Base-by-base conservation (phyloP, 441 rosid genomes). In the Capsella rubella region DNA sequence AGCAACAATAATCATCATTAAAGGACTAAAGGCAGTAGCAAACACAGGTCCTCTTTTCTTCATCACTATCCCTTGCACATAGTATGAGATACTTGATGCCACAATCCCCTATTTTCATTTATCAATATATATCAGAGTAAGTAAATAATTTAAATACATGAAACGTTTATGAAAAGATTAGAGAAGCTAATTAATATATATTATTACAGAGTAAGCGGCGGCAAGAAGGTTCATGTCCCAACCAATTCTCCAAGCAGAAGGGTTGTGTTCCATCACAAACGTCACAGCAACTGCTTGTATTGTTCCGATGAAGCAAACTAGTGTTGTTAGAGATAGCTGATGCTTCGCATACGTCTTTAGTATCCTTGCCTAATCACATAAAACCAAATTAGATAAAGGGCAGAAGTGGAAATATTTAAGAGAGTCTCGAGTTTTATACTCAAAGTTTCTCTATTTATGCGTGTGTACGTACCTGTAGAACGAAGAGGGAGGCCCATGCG, bases 31-130 rank as follows among this genome's bases (percentile, higher is more conserved):
- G 43, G 90, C 86, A 39, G 87, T 77, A 40, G 84, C 84, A 68
- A 86, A 88, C 60, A 86, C 88, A 21, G 93, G 93, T 32, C 93
- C 93, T 57, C 71, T 74, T 35, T 47, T 67, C 67, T 80, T 85
- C 85, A 80, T 84, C 49, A 84, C 76, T 47, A 68, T 67, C 29
- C 88, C 87, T 74, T 81, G 83, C 51, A 79, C 37, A 62, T 82
- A 85, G 58, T 78, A 80, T 25, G 72, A 71, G 5, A 72, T 52
- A 12, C 86, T 87, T 15, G 93, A 86, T 46, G 83, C 75, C 13
- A 83, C 75, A 34, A 84, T 39, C 12, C 92, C 89, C 90, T 87
- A 84, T 71, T 76, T 1, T 55, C 16, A 31, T 15, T 16, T 25
- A 46, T 4, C 9, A 25, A n/a, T 27, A 7, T 27, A 7, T 27